Conservation (phyloP, 148 eudicot species). For the Camellia japonica region DNA sequence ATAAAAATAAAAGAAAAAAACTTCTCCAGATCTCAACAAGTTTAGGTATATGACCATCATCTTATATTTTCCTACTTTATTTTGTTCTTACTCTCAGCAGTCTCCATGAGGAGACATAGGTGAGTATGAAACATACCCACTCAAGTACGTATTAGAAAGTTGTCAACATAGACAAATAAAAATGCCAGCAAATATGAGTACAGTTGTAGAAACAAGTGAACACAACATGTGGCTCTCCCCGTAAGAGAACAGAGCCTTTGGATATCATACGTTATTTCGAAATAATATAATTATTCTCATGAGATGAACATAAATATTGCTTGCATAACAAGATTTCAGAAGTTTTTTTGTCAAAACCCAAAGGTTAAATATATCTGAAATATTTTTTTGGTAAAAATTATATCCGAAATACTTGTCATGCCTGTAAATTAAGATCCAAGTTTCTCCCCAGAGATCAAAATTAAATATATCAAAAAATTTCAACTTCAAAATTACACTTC, state of each 20-base stretch:
- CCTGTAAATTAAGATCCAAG: not conserved
- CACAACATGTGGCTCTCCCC: not conserved
- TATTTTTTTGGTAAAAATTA: not conserved
- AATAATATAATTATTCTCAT: not conserved
- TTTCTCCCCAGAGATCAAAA: not conserved
- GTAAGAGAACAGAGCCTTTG: not conserved
- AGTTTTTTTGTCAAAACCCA: not conserved
- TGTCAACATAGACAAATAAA: no score
- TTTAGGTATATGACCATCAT: no score
- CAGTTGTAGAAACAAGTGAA: not conserved
- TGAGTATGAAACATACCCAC: no score
- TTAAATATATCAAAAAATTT: not conserved
- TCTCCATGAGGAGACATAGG: no score
- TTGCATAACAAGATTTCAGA: not conserved
- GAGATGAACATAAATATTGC: not conserved
- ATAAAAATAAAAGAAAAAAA: no score
- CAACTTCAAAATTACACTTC: not conserved
- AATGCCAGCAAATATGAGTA: no score
- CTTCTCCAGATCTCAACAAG: no score
- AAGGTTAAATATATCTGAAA: not conserved
- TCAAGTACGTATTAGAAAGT: no score
- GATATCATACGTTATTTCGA: not conserved
- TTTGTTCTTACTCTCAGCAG: no score
- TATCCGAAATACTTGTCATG: not conserved
- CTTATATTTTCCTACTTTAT: no score